Percentiles rank a stretch among this genome's conserved stretches.
phyloP scores from a whole-genome alignment of 345 rosid genomes.

The Boechera retrofracta region DNA sequence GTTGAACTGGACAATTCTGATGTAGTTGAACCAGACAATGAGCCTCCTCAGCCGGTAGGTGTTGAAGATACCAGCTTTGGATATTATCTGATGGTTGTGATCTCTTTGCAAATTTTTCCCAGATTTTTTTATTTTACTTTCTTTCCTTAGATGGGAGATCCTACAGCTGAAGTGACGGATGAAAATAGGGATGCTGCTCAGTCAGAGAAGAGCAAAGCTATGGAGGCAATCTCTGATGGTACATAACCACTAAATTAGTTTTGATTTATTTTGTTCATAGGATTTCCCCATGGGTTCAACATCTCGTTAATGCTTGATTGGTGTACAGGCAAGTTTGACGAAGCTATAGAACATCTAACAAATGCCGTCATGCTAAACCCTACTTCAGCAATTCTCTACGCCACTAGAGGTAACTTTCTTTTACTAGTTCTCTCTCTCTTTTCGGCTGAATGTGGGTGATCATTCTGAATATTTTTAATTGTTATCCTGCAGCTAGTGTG shows the following conservation, averaged over 20 bases:
- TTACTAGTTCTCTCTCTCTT: background rate
- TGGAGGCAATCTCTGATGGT: slow-evolving; percentile 72
- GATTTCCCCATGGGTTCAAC: background rate
- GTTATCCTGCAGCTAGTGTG: slow-evolving; percentile 58
- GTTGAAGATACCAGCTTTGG: slow-evolving; percentile 6
- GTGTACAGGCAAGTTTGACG: slow-evolving; percentile 62
- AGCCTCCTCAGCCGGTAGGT: slow-evolving; percentile 70
- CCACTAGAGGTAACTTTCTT: slow-evolving; percentile 65
- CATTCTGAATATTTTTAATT: slow-evolving; percentile 31
- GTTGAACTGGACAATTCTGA: slow-evolving; percentile 73
- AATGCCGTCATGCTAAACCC: slow-evolving; percentile 80
- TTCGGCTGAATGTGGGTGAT: background rate
- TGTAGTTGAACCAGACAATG: slow-evolving; percentile 72
- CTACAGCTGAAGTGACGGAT: slow-evolving; percentile 68
- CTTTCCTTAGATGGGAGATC: slow-evolving; percentile 70
- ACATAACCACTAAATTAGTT: slow-evolving; percentile 6
- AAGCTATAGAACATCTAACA: slow-evolving; percentile 65
- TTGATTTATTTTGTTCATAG: background rate
- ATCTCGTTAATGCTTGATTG: slow-evolving; percentile 12
- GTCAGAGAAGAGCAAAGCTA: slow-evolving; percentile 59
- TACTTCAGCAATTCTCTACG: slow-evolving; percentile 75
- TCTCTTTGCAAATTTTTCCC: slow-evolving; percentile 12
- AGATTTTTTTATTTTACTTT: slow-evolving; percentile 28
- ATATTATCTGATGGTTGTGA: background rate
- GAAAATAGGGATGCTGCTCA: slow-evolving; percentile 77